phyloP scores from a whole-genome alignment of 2,329 filamentous ascomycete species.

The Escovopsis sp. region DNA sequence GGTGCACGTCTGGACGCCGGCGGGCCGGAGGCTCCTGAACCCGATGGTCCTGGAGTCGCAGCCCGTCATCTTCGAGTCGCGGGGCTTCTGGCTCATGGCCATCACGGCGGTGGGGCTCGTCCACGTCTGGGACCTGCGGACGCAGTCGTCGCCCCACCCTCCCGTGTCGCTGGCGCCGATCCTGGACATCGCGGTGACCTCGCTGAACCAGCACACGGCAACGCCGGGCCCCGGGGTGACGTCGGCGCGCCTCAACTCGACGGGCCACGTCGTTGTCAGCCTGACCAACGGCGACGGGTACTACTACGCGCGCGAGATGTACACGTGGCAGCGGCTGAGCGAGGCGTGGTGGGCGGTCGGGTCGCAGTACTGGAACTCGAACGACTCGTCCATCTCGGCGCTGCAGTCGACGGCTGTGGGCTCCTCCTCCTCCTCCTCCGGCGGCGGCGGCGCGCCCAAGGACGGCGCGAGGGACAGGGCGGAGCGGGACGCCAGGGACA shows the following conservation, averaged over 20 bases:
- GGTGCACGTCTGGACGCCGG: slow-evolving; percentile 82
- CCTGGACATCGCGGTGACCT: slow-evolving; percentile 70
- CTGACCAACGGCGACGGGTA: slow-evolving; percentile 92
- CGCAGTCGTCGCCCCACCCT: slow-evolving; percentile 70
- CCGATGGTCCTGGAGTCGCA: slow-evolving; percentile 81
- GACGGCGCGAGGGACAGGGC: slow-evolving; percentile 13
- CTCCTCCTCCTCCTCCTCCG: slow-evolving; percentile 25
- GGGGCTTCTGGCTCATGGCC: slow-evolving; percentile 78
- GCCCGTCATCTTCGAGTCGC: slow-evolving; percentile 82
- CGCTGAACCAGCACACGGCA: slow-evolving; percentile 59
- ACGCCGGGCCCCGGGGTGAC: slow-evolving; percentile 74
- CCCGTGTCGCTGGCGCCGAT: slow-evolving; percentile 81
- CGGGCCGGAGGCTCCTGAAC: slow-evolving; percentile 72
- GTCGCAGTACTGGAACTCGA: slow-evolving; percentile 98
- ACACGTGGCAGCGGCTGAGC: slow-evolving; percentile 85
- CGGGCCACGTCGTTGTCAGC: slow-evolving; percentile 74
- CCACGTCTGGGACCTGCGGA: slow-evolving; percentile 86
- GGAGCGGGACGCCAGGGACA: no score
- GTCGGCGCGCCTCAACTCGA: slow-evolving; percentile 79
- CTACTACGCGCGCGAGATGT: slow-evolving; percentile 74
- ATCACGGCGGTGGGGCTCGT: slow-evolving; percentile 80
- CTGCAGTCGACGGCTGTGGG: slow-evolving; percentile 58
- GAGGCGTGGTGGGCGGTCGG: slow-evolving; percentile 97
- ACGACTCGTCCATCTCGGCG: slow-evolving; percentile 75
- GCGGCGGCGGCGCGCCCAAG: slow-evolving; percentile 6